Evolutionary conservation across 306 rosid species (phyloP), one percentile per base, ranked within the genome.

Genomic region (Vigna mungo): DNA sequence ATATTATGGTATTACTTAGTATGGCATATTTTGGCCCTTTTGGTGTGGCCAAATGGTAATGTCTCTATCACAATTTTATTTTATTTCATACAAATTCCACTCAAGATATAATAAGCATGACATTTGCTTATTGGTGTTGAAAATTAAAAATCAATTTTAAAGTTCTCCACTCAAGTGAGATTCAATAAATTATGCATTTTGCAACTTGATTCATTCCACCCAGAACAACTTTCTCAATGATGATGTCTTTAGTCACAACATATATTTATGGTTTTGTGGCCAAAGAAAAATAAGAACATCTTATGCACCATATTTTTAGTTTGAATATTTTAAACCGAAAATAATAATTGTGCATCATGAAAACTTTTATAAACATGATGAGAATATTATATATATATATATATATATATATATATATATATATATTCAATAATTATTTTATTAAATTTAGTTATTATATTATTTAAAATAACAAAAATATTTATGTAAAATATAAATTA

Each of bases 101-200:
- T 78, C 34, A 30, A 62, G 49, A 55, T 46, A 41, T 75, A 71
- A 72, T 46, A 77, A 63, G 53, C 64, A 53, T 80, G 67, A 64
- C 51, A 16, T 74, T 65, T 75, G 23, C 47, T 74, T 60, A 74
- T 83, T 78, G 37, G 64, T 76, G 58, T 55, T 0, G 9, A 70
- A 27, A 71, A 85, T 55, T 64, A 14, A 39, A 20, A 64, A 78
- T 62, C 46, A 60, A 54, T 65, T 82, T 75, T 82, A 70, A 75
- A 60, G 84, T 63, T 79, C 48, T 65, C 87, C 88, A 84, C 84
- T 75, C 52, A 84, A 64, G 58, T 32, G 41, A 21, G 71, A 60
- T 67, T 71, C 80, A 68, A 78, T 78, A 20, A 67, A 53, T 71
- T 74, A 27, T 75, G 58, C 25, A 44, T 56, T 62, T 14, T 54